Evolutionary conservation across 352 stramenopile genomes (phyloP), one percentile per base, ranked within the genome.

Genomic region (Phytophthora pinifolia): DNA sequence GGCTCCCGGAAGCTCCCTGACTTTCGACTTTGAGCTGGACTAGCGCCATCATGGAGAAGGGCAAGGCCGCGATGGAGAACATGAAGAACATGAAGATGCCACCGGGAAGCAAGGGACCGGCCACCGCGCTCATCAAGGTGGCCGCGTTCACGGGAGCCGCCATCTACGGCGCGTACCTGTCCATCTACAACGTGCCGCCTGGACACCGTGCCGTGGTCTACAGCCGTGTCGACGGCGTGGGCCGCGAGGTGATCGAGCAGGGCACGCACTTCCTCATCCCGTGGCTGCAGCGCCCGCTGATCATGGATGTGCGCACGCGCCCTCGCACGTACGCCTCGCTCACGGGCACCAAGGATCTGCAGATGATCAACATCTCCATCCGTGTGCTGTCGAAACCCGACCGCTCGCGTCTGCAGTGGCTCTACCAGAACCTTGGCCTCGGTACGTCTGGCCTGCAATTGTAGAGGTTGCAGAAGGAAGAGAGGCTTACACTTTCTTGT

Each of bases 351-450:
- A 98, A 98, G 83, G 97, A 99, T 80, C 80, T 99, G 62, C 97
- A 99, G 82, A 99, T 99, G 96, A 98, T 99, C 58, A 99, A 98
- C 66, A 98, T 99, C 59, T 97, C 92, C 9, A 94, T 99, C 65
- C 96, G 97, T 94, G 97, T 99, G 46, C 87, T 99, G 59, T 98
- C 96, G 68, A 97, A 98, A 70, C 97, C 97, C 6, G 81, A 98
- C 79, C 84, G 87, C 15, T 70, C 72, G 42, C 74, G 94, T 52
- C 82, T 99, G 33, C 94, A 98, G 49, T 98, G 91, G 87, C 98
- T 99, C 64, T 99, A 99, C 80, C 94, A 89, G 62, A 79, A 96
- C 66, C 81, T 99, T 29, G 97, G 96, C 60, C 77, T 87, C 32
- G 88, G 88, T 96, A 62, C n/a, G 50, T 18, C 38, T 4, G 6